Conservation (phyloP, 129 eudicot species). For the Deinandra increscens region DNA sequence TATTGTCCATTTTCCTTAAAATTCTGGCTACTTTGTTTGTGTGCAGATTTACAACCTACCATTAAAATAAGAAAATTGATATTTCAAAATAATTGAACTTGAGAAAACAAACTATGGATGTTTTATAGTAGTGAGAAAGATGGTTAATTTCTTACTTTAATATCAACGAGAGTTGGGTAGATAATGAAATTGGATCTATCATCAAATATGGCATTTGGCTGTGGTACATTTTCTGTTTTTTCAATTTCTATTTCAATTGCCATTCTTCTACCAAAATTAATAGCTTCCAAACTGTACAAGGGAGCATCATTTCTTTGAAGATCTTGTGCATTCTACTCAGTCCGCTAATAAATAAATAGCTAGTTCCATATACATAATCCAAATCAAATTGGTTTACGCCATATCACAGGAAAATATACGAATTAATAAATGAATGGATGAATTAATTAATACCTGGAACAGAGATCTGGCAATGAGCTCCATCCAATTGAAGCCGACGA, state of each 20-base stretch:
- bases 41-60: constrained; percentile 82
- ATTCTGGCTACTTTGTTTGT: constrained; percentile 86
- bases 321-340: constrained; percentile 85
- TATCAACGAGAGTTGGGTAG: constrained; percentile 95
- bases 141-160: constrained; percentile 59
- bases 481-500: no score
- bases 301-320: constrained; percentile 92
- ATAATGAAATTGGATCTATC: constrained; percentile 93
- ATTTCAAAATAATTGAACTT: not conserved
- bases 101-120: not conserved
- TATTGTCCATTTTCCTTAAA: constrained; percentile 94
- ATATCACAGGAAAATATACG: not conserved
- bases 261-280: constrained; percentile 98
- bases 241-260: constrained; percentile 94
- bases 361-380: not conserved
- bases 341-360: no score
- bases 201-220: constrained; percentile 93
- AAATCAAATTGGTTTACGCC: not conserved
- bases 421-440: no score
- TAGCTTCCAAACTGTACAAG: constrained; percentile 82
- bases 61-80: not conserved
- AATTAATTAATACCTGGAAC: no score
- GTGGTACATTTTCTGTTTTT: constrained; percentile 86
- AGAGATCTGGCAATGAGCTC: no score
- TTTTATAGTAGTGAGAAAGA: not conserved